Conservation (phyloP, 2,329 filamentous ascomycete species). For the Penicillium capsulatum region DNA sequence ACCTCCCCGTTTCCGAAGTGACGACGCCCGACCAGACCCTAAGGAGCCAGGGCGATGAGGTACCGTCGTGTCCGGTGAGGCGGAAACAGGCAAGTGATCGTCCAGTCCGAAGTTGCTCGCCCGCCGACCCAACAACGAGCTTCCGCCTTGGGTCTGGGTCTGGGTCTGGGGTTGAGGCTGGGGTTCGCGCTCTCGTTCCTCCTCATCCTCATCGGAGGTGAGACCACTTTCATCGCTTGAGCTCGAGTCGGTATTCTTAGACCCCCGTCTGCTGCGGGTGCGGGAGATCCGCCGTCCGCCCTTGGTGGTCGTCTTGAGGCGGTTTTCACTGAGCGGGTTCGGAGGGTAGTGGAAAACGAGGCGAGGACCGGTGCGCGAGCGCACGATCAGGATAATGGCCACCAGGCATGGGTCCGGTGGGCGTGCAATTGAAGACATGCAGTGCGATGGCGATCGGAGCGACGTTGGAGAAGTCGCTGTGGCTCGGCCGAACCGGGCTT, state of each 20-base stretch:
- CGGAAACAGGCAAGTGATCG: conserved; percentile 25
- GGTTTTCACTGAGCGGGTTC: conserved; percentile 43
- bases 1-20: conserved; percentile 27
- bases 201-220: conserved; percentile 42
- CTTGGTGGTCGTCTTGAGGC: conserved; percentile 33
- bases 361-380: conserved; percentile 71
- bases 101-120: conserved; percentile 35
- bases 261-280: conserved; percentile 27
- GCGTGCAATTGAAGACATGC: conserved; percentile 46
- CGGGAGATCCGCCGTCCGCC: conserved; percentile 33
- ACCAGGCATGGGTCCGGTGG: conserved; percentile 57
- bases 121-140: conserved; percentile 25
- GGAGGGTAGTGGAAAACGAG: conserved; percentile 88
- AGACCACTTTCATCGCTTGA: conserved; percentile 37
- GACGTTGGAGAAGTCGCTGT: conserved; percentile 15
- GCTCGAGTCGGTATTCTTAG: conserved; percentile 37
- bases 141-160: conserved; percentile 11
- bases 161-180: conserved; percentile 7
- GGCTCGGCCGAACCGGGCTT: conserved; percentile 14
- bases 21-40: conserved; percentile 28
- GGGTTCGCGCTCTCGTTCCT: conserved; percentile 22
- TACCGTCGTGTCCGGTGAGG: conserved; percentile 28
- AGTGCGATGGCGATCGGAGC: conserved; percentile 8
- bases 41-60: conserved; percentile 33
- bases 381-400: conserved; percentile 69